phyloP scores from a whole-genome alignment of 805 yeast species.

The Wickerhamomyces silvicola region DNA sequence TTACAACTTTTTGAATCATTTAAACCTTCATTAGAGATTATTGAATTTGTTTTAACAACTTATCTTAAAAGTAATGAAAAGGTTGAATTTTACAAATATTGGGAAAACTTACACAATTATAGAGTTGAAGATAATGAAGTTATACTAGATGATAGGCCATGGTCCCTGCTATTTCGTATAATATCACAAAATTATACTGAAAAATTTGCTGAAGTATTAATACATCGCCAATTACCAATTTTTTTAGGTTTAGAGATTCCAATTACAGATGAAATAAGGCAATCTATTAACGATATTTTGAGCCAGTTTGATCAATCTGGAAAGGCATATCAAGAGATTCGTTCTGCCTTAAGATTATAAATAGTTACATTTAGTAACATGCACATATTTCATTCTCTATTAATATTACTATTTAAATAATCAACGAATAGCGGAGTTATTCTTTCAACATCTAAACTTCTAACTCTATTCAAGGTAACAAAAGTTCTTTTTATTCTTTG shows the following conservation, averaged over 20 bases:
- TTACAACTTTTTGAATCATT: slow-evolving; percentile 8
- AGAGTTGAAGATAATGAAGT: neutral
- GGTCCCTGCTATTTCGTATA: slow-evolving; percentile 11
- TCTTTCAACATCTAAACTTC: slow-evolving; percentile 64
- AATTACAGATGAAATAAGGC: slow-evolving; percentile 3
- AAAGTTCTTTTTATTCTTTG: slow-evolving; percentile 82
- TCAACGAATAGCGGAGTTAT: slow-evolving; percentile 72
- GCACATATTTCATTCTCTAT: slow-evolving; percentile 18
- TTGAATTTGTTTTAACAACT: slow-evolving; percentile 16
- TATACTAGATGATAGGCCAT: slow-evolving; percentile 17
- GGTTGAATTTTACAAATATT: slow-evolving; percentile 13
- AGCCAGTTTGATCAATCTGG: slow-evolving; percentile 12
- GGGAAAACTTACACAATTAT: slow-evolving; percentile 11
- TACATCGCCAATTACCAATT: slow-evolving; percentile 8
- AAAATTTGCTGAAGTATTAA: slow-evolving; percentile 9
- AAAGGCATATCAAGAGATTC: slow-evolving; percentile 7
- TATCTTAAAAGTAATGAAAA: slow-evolving; percentile 13
- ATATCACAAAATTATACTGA: slow-evolving; percentile 11
- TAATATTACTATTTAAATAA: slow-evolving; percentile 54
- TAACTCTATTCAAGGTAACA: slow-evolving; percentile 71
- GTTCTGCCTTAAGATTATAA: slow-evolving; percentile 2
- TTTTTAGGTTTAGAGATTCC: slow-evolving; percentile 5
- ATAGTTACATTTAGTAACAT: neutral
- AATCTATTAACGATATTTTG: slow-evolving; percentile 3
- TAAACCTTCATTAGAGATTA: slow-evolving; percentile 2